These are phyloP conservation scores for Aotearoamyces nothofagi DNA, from an alignment of 2,329 filamentous ascomycete genomes.

Conservation along the genomic window DNA sequence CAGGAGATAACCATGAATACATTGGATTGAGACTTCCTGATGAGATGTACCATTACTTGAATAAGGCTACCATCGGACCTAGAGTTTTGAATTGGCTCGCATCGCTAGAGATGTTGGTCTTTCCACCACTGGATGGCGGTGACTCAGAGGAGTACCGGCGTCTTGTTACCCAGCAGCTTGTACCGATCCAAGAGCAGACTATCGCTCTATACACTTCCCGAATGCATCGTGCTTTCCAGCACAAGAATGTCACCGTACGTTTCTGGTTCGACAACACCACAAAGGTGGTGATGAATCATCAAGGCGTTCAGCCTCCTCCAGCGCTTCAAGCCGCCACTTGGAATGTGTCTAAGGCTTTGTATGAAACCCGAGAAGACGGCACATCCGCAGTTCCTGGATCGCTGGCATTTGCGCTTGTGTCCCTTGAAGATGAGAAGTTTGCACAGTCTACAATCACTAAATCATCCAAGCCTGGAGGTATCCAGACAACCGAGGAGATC, in stretches of 20 bases:
- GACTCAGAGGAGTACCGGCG: slow-evolving; percentile 67
- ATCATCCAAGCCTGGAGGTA: slow-evolving; percentile 15
- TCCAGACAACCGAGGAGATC: slow-evolving; percentile 53
- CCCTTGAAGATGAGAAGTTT: slow-evolving; percentile 56
- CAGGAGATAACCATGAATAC: slow-evolving; percentile 76
- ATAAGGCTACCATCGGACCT: slow-evolving; percentile 64
- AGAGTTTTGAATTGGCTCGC: slow-evolving; percentile 72
- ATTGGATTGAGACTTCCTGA: slow-evolving; percentile 80
- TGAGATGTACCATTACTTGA: slow-evolving; percentile 83
- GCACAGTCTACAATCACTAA: slow-evolving; percentile 50
- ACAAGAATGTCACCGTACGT: slow-evolving; percentile 60
- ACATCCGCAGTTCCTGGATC: slow-evolving; percentile 25
- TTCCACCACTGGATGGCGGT: slow-evolving; percentile 75
- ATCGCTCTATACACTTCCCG: slow-evolving; percentile 65
- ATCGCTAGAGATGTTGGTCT: slow-evolving; percentile 61
- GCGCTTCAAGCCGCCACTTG: slow-evolving; percentile 40
- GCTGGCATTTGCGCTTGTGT: slow-evolving; percentile 45
- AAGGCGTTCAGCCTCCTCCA: slow-evolving; percentile 31
- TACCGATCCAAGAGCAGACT: slow-evolving; percentile 59
- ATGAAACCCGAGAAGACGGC: slow-evolving; percentile 27
- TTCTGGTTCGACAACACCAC: slow-evolving; percentile 72
- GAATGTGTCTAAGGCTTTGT: slow-evolving; percentile 50
- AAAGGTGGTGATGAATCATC: slow-evolving; percentile 52
- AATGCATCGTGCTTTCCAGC: slow-evolving; percentile 70
- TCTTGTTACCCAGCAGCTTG: slow-evolving; percentile 60